A percentile compares a stretch with the other conserved stretches of the same genome.
Conservation (phyloP, 176 grass and related monocot genomes). For the Lolium rigidum region DNA sequence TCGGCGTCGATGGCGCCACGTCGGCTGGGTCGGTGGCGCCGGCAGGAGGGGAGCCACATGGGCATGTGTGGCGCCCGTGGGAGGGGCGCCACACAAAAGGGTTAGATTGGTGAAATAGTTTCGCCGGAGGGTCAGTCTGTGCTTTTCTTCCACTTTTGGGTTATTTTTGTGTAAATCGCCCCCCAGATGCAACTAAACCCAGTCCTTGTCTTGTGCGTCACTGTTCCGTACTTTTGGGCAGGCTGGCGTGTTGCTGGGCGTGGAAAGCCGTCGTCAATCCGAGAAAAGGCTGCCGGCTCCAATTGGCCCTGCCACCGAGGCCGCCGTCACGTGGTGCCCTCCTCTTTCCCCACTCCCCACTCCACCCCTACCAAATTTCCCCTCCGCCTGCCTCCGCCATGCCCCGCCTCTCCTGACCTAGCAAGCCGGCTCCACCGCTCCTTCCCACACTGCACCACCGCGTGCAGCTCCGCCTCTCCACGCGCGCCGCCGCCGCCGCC, state of each 20-base stretch:
- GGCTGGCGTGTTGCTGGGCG: conserved; percentile 22
- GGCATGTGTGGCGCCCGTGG: no score
- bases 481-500: not conserved
- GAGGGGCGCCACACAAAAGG: no score
- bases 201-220: conserved; percentile 6
- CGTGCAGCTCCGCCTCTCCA: not conserved
- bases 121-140: no score
- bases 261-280: conserved; percentile 38
- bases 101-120: no score
- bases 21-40: no score
- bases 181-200: not conserved
- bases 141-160: no score
- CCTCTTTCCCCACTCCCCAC: not conserved
- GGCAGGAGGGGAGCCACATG: no score
- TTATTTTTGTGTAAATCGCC: no score
- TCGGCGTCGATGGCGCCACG: no score
- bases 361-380: conserved; percentile 8
- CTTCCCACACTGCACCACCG: not conserved
- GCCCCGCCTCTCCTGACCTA: conserved; percentile 8
- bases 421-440: not conserved
- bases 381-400: conserved; percentile 14
- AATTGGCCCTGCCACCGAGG: conserved; percentile 50
- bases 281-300: conserved; percentile 45
- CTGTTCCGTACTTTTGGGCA: conserved; percentile 19
- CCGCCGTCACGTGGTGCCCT: conserved; percentile 41